phyloP scores from a whole-genome alignment of 148 eudicot species.

The Chenopodium berlandieri region DNA sequence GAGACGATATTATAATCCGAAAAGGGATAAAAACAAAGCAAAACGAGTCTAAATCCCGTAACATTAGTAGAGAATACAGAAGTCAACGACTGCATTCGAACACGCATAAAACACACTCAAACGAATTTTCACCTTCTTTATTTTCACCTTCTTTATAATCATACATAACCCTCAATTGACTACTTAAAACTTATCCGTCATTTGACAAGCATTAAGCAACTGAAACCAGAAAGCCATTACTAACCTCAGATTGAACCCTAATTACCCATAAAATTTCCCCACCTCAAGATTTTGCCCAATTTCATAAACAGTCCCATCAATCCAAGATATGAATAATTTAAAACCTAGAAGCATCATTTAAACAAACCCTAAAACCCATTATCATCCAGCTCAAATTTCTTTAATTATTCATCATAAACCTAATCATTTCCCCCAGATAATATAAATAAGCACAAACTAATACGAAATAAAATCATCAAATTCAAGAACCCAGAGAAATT shows the following conservation, averaged over 20 bases:
- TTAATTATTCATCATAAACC: background rate
- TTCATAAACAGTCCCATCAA: background rate
- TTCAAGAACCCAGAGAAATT: background rate
- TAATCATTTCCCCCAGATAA: background rate
- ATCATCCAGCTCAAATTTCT: background rate
- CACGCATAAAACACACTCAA: background rate
- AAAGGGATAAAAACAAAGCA: background rate
- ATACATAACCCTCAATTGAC: background rate
- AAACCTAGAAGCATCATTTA: background rate
- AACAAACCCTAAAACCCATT: background rate
- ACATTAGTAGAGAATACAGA: background rate
- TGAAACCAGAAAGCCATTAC: background rate
- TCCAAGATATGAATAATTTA: background rate
- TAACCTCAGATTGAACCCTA: background rate
- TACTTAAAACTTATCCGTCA: background rate
- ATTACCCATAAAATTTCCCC: background rate
- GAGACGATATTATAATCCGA: background rate
- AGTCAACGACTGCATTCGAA: background rate
- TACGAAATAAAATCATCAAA: background rate
- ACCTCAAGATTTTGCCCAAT: background rate
- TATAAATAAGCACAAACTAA: too few relatives aligned
- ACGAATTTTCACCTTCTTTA: background rate
- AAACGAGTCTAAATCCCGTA: background rate
- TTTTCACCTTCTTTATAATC: background rate
- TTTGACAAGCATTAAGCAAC: background rate